Evolutionary conservation across 1,284 basidiomycete genomes (phyloP).

Genomic region (Pseudomicrostroma phylloplanum): DNA sequence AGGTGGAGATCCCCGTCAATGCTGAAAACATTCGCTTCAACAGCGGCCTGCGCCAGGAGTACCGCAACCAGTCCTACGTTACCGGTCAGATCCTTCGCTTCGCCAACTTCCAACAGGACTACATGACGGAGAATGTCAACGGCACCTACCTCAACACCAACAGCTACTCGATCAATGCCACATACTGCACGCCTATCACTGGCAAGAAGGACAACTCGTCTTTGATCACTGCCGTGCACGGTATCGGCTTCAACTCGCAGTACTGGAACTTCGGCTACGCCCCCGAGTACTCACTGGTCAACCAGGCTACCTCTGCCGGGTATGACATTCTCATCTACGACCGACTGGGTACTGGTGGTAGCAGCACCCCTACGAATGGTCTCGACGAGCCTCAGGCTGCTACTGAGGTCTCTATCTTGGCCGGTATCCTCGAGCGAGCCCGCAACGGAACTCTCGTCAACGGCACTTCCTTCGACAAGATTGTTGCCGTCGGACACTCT

Average conservation of each 20-base stretch:
- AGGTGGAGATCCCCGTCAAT: constrained; percentile 18
- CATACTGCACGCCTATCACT: constrained; percentile 23
- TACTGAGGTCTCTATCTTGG: constrained; percentile 51
- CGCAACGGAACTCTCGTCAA: constrained; percentile 24
- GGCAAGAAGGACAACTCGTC: constrained; percentile 14
- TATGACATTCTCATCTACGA: constrained; percentile 48
- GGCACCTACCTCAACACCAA: constrained; percentile 21
- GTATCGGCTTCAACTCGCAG: constrained; percentile 27
- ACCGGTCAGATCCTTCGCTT: constrained; percentile 21
- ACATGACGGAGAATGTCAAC: constrained; percentile 16
- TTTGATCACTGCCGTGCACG: constrained; percentile 25
- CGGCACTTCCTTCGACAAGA: constrained; percentile 16
- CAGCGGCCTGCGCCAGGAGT: constrained; percentile 21
- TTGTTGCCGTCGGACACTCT: constrained; percentile 34
- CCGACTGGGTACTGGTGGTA: constrained; percentile 47
- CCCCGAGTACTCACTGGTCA: constrained; percentile 23
- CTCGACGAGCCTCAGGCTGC: constrained; percentile 46
- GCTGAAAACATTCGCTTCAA: constrained; percentile 19
- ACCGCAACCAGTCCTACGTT: constrained; percentile 27
- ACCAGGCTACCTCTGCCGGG: constrained; percentile 28
- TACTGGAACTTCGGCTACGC: constrained; percentile 26
- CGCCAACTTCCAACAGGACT: constrained; percentile 6
- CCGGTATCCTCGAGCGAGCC: constrained; percentile 40
- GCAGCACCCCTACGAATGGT: constrained; percentile 40
- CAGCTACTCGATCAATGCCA: constrained; percentile 21